Evolutionary conservation across 179 eudicot species (phyloP).

Genomic region (Nepenthes alata): DNA sequence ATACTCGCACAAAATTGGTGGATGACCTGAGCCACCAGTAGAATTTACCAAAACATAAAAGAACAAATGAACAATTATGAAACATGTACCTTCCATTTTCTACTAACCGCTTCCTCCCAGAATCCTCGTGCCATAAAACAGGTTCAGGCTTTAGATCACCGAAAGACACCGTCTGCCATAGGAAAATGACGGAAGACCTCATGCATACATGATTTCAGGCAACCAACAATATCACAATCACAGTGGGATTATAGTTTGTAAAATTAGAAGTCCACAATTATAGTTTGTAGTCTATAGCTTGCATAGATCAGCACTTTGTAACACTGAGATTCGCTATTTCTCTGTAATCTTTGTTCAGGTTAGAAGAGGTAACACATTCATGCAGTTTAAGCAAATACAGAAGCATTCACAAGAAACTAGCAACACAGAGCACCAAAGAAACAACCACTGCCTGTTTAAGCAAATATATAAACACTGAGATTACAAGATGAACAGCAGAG

Average conservation of each 20-base stretch:
- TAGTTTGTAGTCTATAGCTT: too few species aligned
- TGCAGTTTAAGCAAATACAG: background rate
- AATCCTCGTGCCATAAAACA: constrained; percentile 71
- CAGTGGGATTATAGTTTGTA: too few species aligned
- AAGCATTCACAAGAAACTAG: background rate
- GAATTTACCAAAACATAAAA: background rate
- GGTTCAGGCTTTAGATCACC: constrained; percentile 62
- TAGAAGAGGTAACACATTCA: background rate
- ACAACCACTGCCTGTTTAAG: too few species aligned
- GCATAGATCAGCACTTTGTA: too few species aligned
- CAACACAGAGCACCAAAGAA: too few species aligned
- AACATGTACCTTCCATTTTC: constrained; percentile 34
- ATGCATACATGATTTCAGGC: background rate
- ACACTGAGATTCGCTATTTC: too few species aligned
- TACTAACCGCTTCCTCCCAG: constrained; percentile 25
- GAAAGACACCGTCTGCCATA: constrained; percentile 43
- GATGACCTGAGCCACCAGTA: background rate
- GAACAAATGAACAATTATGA: background rate
- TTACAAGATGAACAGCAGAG: too few species aligned
- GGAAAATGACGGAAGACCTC: background rate
- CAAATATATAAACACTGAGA: too few species aligned
- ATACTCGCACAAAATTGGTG: too few species aligned
- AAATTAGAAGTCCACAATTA: too few species aligned
- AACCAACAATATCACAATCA: background rate
- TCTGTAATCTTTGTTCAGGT: too few species aligned